Conservation (phyloP, 2,329 filamentous ascomycete species). For the Thermothelomyces thermophilus region DNA sequence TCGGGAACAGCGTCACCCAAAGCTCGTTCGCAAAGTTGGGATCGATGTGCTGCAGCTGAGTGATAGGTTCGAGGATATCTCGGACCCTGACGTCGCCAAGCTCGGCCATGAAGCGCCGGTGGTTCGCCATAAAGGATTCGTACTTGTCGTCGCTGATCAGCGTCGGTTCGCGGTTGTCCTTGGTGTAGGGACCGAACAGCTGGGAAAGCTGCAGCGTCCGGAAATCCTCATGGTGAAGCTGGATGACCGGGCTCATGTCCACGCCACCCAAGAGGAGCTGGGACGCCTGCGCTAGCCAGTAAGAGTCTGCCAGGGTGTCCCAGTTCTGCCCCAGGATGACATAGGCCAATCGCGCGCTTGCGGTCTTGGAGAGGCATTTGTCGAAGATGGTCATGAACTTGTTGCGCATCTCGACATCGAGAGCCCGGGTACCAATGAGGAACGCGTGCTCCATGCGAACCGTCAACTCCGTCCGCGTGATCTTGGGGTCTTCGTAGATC, state of each 20-base stretch:
- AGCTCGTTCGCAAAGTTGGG: constrained; percentile 74
- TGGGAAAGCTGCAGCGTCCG: constrained; percentile 66
- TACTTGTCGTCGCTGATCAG: constrained; percentile 76
- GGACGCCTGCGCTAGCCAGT: constrained; percentile 93
- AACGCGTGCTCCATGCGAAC: constrained; percentile 98
- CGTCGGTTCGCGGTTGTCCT: constrained; percentile 57
- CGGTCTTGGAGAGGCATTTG: constrained; percentile 85
- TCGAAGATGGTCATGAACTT: constrained; percentile 96
- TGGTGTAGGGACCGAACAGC: constrained; percentile 65
- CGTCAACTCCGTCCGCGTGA: constrained; percentile 88
- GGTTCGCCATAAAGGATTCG: constrained; percentile 68
- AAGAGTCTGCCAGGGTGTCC: constrained; percentile 90
- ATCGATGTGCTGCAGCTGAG: constrained; percentile 88
- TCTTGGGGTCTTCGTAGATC: constrained; percentile 96
- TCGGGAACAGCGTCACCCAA: constrained; percentile 85
- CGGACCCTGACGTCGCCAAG: constrained; percentile 79
- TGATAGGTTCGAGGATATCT: constrained; percentile 83
- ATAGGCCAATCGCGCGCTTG: constrained; percentile 81
- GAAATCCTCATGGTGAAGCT: constrained; percentile 80
- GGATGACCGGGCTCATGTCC: constrained; percentile 72
- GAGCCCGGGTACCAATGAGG: constrained; percentile 85
- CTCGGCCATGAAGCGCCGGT: constrained; percentile 78
- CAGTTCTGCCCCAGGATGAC: constrained; percentile 90
- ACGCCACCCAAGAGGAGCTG: constrained; percentile 88
- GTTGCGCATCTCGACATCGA: constrained; percentile 94